Percentiles rank a stretch among this genome's conserved stretches.
Evolutionary conservation across 176 grass and related monocot genomes (phyloP).

Genomic region (Oryza punctata): DNA sequence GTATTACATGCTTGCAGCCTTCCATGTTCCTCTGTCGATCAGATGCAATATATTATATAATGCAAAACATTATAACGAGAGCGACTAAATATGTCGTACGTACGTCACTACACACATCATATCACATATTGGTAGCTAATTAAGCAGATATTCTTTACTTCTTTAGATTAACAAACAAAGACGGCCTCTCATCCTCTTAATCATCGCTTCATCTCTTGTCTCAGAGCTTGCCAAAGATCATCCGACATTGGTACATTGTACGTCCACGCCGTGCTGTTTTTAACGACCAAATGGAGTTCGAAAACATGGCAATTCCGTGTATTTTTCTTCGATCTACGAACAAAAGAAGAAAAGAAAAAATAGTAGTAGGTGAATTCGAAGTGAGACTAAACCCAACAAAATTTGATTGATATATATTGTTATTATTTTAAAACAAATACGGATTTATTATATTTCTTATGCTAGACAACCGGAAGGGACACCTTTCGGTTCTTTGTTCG

Average conservation of each 20-base stretch:
- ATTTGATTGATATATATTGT: neutral
- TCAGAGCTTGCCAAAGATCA: neutral
- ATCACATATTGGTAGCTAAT: neutral
- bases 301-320: neutral
- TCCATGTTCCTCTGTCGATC: conserved; percentile 26
- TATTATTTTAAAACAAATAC: too few relatives aligned
- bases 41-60: neutral
- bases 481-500: too few relatives aligned
- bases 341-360: too few relatives aligned
- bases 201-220: neutral
- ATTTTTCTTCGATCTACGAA: neutral
- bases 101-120: neutral
- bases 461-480: too few relatives aligned
- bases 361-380: neutral
- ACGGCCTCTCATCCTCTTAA: neutral
- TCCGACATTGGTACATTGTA: conserved; percentile 32
- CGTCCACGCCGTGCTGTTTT: conserved; percentile 11
- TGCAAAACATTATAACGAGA: neutral
- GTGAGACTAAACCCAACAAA: neutral
- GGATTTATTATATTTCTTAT: too few relatives aligned
- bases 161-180: neutral
- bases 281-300: neutral
- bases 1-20: neutral
- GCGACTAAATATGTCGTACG: conserved; percentile 2
- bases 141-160: neutral